phyloP scores from a whole-genome alignment of 805 yeast species.

The Ogataea corticis region DNA sequence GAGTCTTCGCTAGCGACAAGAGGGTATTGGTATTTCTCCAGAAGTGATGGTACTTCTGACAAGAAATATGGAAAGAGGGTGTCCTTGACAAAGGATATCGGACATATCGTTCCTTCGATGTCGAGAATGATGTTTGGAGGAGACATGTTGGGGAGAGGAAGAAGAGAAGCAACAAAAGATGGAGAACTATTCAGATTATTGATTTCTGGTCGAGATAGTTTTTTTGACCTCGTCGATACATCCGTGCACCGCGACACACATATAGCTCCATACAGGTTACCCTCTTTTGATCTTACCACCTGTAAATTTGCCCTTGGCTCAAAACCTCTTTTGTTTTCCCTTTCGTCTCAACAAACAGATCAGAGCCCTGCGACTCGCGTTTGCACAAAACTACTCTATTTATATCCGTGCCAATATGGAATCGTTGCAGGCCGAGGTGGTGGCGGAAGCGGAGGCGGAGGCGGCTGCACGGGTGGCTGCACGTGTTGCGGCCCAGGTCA shows the following conservation, averaged over 20 bases:
- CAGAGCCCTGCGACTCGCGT: not conserved
- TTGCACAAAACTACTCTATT: not conserved
- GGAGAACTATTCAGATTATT: no score
- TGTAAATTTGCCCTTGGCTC: conserved; percentile 13
- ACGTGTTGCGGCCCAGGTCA: conserved; percentile 21
- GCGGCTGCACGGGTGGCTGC: conserved; percentile 21
- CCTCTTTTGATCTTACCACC: not conserved
- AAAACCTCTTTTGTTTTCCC: conserved; percentile 11
- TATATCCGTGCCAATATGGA: conserved; percentile 14
- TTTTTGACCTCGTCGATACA: not conserved
- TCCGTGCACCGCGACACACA: not conserved
- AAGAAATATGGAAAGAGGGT: conserved; percentile 75
- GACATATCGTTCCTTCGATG: conserved; percentile 92
- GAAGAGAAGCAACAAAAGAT: not conserved
- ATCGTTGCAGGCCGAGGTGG: conserved; percentile 20
- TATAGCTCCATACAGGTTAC: not conserved
- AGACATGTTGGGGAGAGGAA: not conserved
- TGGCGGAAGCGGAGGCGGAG: conserved; percentile 20
- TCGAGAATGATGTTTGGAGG: conserved; percentile 52
- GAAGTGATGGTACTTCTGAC: conserved; percentile 43
- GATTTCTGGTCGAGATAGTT: no score
- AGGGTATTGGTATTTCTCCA: conserved; percentile 38
- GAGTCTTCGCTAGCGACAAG: conserved; percentile 22
- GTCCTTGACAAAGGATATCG: conserved; percentile 85
- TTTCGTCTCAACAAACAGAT: not conserved